Base-by-base conservation (phyloP, 192 early-diverging fungal genomes). In the Glomus cerebriforme region DNA sequence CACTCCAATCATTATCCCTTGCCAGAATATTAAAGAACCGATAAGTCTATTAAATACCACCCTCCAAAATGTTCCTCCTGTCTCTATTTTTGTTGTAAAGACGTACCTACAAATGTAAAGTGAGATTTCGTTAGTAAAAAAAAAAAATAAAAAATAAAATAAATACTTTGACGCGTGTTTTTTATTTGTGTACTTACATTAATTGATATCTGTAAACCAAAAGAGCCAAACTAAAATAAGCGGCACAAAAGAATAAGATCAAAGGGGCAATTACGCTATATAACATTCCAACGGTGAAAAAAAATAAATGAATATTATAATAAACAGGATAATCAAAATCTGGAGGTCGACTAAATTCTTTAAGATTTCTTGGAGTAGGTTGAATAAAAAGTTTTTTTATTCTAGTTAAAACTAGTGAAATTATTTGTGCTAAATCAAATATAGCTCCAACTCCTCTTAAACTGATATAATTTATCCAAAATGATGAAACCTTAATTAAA, bases 391-490 rank as follows among this genome's bases (percentile, higher is more conserved):
- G 82, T 80, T 90, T 89, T 81, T 89, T 86, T 17, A 88, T 49
- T 77, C 87, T 86, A 1, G 15, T 87, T 29, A 86, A 67, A n/a
- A 84, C 9, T 71, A 94, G 80, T 47, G 87, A 87, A 35, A 92
- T 78, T 6, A 90, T 69, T 80, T 94, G 93, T 26, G 90, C 90
- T 65, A 94, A 82, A 82, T 94, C 92, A 32, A 93, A 60, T 74
- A 92, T 85, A 1, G 89, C 90, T 67, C 88, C 89, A 69, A 93
- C 80, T 31, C 89, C 87, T 66, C 87, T 83, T 58, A 93, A 84
- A 45, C 92, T 89, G 22, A 93, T 87, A 75, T 93, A 94, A n/a
- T 88, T 89, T 0, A 92, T 90, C 93, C 93, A 94, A 81, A 91
- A 94, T 73, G 88, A 82, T 7, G 89, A 89, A 49, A 90, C 83